Evolutionary conservation across 1,139 yeast species (phyloP), one percentile per base, ranked within the genome.

Genomic region (Candida labiduridarum): DNA sequence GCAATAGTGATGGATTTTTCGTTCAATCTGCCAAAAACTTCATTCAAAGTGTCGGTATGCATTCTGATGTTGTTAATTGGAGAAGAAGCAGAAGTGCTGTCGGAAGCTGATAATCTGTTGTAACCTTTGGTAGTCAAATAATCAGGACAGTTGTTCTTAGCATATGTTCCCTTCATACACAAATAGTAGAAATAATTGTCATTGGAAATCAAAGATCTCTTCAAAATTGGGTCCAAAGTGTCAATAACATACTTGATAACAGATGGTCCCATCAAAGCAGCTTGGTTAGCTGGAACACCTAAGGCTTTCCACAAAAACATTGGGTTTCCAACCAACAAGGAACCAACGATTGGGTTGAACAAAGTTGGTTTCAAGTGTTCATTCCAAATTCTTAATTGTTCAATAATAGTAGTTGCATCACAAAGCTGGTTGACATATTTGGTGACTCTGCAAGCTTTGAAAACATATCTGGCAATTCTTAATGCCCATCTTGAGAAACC

Each of bases 401-500:
- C 86, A 49, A 75, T 74, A 59, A 88, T 65, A 5, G 85, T 79
- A 52, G 74, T 76, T 51, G 87, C 78, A n/a, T 67, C 61, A 63
- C 92, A 84, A 41, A 88, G 68, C 52, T 76, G 72, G 40, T 78
- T 76, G 47, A 87, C 82, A 48, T 80, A 74, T 11, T 67, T 67
- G 34, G 74, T 60, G 31, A 83, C 76, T 1, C 92, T 88, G 51
- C 85, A 76, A 2, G 79, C 47, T 41, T 72, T 71, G 68, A 88
- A 87, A 3, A 86, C 71, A 61, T 78, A 79, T 55, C 77, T 76
- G 14, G 90, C 86, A 52, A 87, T 67, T 60, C 92, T 77, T 50
- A 88, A 71, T 0, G 95, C 96, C 95, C 96, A 88, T 65, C 94
- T 79, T 1, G 95, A 86, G 31, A 89, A 86, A 0, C 96, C 96